A percentile compares a stretch with the other conserved stretches of the same genome.
Evolutionary conservation across 495 filamentous ascomycete species (phyloP).

Genomic region (Hypoxylon cercidicola): DNA sequence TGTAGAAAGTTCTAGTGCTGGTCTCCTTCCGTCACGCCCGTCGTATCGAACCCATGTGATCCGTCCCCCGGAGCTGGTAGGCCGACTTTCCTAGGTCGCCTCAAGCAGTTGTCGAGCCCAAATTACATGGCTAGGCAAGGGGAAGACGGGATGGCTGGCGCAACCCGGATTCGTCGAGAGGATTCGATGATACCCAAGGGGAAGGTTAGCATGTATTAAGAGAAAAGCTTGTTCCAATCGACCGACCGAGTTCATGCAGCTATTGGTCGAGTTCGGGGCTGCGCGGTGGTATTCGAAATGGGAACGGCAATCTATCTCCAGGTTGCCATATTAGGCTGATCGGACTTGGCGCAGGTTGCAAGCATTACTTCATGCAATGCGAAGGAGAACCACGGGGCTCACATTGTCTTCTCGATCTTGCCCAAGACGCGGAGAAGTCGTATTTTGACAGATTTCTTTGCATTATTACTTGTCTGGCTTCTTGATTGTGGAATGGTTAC

Average conservation of each 20-base stretch:
- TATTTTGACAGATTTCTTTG: too few relatives aligned
- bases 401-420: too few relatives aligned
- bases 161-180: conserved; percentile 5
- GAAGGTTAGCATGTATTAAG: conserved; percentile 3
- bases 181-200: conserved; percentile 13
- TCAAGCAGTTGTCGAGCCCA: conserved; percentile 7
- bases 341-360: conserved; percentile 1
- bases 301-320: conserved; percentile 30
- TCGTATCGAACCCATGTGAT: conserved; percentile 26
- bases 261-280: conserved; percentile 12
- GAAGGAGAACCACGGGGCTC: neutral
- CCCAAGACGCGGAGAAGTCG: too few relatives aligned
- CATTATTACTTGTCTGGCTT: too few relatives aligned
- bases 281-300: conserved; percentile 22
- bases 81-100: conserved; percentile 34
- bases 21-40: conserved; percentile 4
- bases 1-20: conserved; percentile 11
- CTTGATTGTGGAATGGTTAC: too few relatives aligned
- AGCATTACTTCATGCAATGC: neutral
- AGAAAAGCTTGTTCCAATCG: conserved; percentile 25
- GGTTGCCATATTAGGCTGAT: conserved; percentile 22
- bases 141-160: neutral
- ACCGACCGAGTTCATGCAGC: neutral
- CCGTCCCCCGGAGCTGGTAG: conserved; percentile 19
- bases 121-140: neutral